phyloP scores from a whole-genome alignment of 1,284 basidiomycete genomes.

The Tetrapyrgos nigripes region DNA sequence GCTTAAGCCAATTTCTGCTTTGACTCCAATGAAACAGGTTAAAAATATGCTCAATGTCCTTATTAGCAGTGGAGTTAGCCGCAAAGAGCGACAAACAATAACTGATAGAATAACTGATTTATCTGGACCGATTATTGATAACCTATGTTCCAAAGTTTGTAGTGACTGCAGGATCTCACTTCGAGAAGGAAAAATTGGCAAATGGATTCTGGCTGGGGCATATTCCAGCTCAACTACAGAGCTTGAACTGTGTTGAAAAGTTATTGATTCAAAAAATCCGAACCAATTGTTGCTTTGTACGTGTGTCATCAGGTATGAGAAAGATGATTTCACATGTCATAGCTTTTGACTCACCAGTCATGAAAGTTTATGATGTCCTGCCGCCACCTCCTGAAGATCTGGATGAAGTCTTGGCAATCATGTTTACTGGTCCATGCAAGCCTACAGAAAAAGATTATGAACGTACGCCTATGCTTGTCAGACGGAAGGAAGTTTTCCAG shows the following conservation, averaged over 20 bases:
- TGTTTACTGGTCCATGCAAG: slow-evolving; percentile 37
- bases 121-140: slow-evolving; percentile 23
- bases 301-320: too few species aligned
- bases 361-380: too few species aligned
- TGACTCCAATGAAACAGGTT: slow-evolving; percentile 7
- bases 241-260: slow-evolving; percentile 29
- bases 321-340: too few species aligned
- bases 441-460: too few species aligned
- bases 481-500: too few species aligned
- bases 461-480: too few species aligned
- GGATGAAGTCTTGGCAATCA: slow-evolving; percentile 40
- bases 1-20: background rate
- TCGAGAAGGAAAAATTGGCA: slow-evolving; percentile 28
- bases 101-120: background rate
- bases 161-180: slow-evolving; percentile 18
- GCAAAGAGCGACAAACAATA: background rate
- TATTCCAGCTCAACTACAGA: slow-evolving; percentile 35
- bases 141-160: slow-evolving; percentile 23
- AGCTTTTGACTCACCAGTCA: too few species aligned
- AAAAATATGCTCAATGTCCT: slow-evolving; percentile 15
- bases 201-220: slow-evolving; percentile 46
- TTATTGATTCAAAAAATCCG: slow-evolving; percentile 22
- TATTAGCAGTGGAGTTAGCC: slow-evolving; percentile 3
- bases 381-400: slow-evolving; percentile 37
- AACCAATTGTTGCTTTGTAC: slow-evolving; percentile 5